Conservation (phyloP, 345 rosid species). For the Bruguiera sexangula region DNA sequence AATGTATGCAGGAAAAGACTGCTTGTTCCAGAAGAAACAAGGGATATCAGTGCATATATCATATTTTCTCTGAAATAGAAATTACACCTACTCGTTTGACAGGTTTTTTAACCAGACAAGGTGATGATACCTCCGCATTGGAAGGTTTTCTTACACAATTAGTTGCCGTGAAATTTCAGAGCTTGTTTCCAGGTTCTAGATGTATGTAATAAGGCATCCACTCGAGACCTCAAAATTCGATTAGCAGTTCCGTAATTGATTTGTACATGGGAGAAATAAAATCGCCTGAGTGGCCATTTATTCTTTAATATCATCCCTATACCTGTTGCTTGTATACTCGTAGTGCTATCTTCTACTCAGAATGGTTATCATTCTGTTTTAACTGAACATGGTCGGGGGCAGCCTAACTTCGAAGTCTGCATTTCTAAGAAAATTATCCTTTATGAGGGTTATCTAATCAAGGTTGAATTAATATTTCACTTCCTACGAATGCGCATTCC, state of each 20-base stretch:
- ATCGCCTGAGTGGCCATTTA: not conserved
- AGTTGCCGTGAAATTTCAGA: not conserved
- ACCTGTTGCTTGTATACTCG: not conserved
- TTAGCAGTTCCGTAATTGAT: not conserved
- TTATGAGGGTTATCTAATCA: too few relatives aligned
- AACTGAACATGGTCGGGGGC: too few relatives aligned
- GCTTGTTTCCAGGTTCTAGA: not conserved
- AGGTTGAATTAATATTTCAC: too few relatives aligned
- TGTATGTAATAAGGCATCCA: not conserved
- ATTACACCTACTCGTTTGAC: not conserved
- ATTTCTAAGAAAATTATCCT: too few relatives aligned
- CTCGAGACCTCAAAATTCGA: not conserved
- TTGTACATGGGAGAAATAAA: constrained; percentile 20
- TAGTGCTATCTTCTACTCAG: too few relatives aligned
- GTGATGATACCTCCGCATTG: not conserved
- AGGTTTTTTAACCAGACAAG: not conserved
- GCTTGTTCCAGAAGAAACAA: not conserved
- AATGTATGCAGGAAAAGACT: not conserved
- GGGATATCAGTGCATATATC: not conserved
- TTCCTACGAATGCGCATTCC: too few relatives aligned
- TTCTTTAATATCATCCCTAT: not conserved
- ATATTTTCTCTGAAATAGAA: constrained; percentile 2
- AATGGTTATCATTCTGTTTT: too few relatives aligned
- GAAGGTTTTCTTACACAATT: not conserved
- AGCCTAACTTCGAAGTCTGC: too few relatives aligned